phyloP scores from a whole-genome alignment of 2,329 filamentous ascomycete genomes.

The Fusarium sp. region DNA sequence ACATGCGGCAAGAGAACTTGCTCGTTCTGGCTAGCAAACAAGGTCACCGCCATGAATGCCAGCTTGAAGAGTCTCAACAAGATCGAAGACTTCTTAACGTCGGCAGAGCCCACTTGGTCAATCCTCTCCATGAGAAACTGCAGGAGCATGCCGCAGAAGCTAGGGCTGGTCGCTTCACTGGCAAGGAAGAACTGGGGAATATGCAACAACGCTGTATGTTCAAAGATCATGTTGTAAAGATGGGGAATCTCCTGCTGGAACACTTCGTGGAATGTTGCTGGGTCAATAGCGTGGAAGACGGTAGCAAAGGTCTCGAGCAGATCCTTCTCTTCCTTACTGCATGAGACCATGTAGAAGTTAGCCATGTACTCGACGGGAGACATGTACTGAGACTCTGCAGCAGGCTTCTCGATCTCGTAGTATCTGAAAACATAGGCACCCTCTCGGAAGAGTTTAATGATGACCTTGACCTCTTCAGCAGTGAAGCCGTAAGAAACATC shows the following conservation, averaged over 20 bases:
- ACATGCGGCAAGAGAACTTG: conserved; percentile 95
- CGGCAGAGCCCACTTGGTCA: conserved; percentile 90
- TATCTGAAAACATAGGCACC: conserved; percentile 97
- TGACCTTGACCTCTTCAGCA: conserved; percentile 95
- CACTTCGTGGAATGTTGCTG: conserved; percentile 97
- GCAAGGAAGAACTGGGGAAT: conserved; percentile 98
- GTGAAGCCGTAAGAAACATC: conserved; percentile 97
- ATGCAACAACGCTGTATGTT: conserved; percentile 92
- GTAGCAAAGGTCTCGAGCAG: conserved; percentile 97
- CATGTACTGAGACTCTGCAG: conserved; percentile 77
- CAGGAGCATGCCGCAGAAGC: conserved; percentile 97
- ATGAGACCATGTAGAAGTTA: conserved; percentile 94
- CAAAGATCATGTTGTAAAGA: conserved; percentile 97
- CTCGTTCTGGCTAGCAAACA: conserved; percentile 96
- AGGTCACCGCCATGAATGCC: conserved; percentile 98
- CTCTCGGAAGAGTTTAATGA: conserved; percentile 97
- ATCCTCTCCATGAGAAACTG: conserved; percentile 98
- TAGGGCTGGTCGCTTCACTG: conserved; percentile 97
- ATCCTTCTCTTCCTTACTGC: conserved; percentile 96
- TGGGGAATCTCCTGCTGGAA: conserved; percentile 98
- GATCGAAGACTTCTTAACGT: conserved; percentile 93
- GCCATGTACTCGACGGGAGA: conserved; percentile 93
- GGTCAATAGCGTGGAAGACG: conserved; percentile 98
- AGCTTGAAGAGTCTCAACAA: conserved; percentile 95
- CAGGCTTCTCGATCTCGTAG: conserved; percentile 88